Evolutionary conservation across 2,329 filamentous ascomycete species (phyloP).

Genomic region (Dothideomycetes sp.): DNA sequence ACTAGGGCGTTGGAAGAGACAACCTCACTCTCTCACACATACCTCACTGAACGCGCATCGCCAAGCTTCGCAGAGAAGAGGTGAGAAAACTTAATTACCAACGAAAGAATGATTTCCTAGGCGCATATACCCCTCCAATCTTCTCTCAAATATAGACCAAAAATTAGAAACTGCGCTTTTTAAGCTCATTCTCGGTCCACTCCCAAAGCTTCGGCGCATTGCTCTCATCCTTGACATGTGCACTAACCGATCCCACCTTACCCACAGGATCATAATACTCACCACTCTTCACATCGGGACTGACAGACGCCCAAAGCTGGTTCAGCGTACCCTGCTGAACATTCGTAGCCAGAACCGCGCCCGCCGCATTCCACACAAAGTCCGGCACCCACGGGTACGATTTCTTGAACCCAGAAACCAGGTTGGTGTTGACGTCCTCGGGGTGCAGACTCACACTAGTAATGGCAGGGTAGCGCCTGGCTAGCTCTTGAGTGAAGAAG

Average conservation of each 20-base stretch:
- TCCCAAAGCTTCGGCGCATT: constrained; percentile 24
- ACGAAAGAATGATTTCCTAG: too few species aligned
- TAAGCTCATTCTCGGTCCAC: constrained; percentile 18
- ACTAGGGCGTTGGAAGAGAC: too few species aligned
- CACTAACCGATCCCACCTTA: constrained; percentile 16
- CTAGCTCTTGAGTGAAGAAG: constrained; percentile 30
- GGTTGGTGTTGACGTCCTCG: constrained; percentile 27
- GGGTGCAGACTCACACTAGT: constrained; percentile 29
- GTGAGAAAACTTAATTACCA: too few species aligned
- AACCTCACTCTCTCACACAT: too few species aligned
- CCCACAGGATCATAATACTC: constrained; percentile 29
- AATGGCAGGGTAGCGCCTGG: constrained; percentile 26
- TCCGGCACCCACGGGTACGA: constrained; percentile 8
- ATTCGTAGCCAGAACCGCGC: constrained; percentile 10
- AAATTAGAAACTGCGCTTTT: constrained; percentile 1
- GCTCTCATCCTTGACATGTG: constrained; percentile 18
- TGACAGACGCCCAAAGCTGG: constrained; percentile 18
- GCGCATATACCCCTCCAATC: too few species aligned
- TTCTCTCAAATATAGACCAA: too few species aligned
- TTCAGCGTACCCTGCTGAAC: constrained; percentile 16
- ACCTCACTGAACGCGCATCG: too few species aligned
- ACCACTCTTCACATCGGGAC: constrained; percentile 15
- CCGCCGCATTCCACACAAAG: constrained; percentile 4
- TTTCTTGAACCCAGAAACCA: constrained; percentile 18
- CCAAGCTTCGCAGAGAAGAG: too few species aligned